Percentiles rank a stretch among this genome's conserved stretches.
Evolutionary conservation across 2,329 filamentous ascomycete species (phyloP).

Genomic region (Biscogniauxia marginata): DNA sequence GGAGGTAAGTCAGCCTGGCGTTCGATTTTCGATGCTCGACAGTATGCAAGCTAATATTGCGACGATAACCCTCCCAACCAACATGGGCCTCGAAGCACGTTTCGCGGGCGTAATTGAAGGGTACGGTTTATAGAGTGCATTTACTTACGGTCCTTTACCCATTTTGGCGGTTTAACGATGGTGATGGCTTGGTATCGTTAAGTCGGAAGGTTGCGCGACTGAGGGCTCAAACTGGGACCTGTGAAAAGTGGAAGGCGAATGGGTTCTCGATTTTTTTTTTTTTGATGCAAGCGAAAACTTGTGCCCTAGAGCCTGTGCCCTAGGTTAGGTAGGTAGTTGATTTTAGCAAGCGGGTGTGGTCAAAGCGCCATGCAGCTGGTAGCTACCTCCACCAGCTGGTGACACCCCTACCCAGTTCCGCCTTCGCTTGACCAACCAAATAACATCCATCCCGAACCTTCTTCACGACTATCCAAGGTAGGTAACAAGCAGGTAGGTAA

Average conservation of each 20-base stretch:
- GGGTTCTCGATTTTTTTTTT: conserved; percentile 19
- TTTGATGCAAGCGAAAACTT: conserved; percentile 27
- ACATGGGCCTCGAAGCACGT: background rate
- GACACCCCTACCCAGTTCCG: background rate
- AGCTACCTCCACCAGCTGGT: background rate
- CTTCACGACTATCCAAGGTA: no score
- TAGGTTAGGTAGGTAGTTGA: conserved; percentile 20
- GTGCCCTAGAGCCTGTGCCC: conserved; percentile 24
- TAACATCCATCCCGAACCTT: no score
- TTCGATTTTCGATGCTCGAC: background rate
- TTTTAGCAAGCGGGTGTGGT: no score
- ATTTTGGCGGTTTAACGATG: conserved; percentile 41
- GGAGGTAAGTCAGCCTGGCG: conserved; percentile 29
- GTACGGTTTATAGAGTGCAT: background rate
- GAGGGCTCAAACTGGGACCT: conserved; percentile 10
- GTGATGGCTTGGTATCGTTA: conserved; percentile 34
- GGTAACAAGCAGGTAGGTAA: no score
- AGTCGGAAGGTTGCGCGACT: conserved; percentile 23
- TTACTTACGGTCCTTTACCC: conserved; percentile 54
- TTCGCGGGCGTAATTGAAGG: background rate
- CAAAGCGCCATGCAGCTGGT: no score
- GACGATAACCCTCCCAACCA: background rate
- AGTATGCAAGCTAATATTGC: background rate
- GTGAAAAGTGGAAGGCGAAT: conserved; percentile 20
- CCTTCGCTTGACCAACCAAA: conserved; percentile 9